A percentile compares a stretch with the other conserved stretches of the same genome.
Evolutionary conservation across 805 yeast species (phyloP).

Genomic region (Candida vaughaniae): DNA sequence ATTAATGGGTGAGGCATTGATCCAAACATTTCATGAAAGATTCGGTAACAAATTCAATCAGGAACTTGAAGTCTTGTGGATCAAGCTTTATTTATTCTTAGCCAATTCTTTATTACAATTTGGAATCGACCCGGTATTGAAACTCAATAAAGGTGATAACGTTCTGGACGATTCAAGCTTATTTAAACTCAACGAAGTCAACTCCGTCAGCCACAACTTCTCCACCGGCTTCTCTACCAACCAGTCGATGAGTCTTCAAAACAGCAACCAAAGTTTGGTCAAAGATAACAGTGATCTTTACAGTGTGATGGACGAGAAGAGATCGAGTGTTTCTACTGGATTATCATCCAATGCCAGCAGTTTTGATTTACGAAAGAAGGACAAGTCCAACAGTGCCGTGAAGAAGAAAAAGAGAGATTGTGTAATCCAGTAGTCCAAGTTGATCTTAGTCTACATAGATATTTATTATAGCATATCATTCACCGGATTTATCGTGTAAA

Average conservation of each 20-base stretch:
- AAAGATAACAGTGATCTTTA: slow-evolving; percentile 12
- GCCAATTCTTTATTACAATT: slow-evolving; percentile 66
- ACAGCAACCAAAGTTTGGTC: neutral
- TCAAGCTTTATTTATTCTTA: slow-evolving; percentile 63
- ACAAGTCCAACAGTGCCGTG: neutral
- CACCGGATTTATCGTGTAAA: neutral
- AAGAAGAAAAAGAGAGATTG: slow-evolving; percentile 28
- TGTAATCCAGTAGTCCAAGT: slow-evolving; percentile 16
- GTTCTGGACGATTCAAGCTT: slow-evolving; percentile 1
- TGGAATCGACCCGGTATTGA: slow-evolving; percentile 50
- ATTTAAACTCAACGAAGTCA: slow-evolving; percentile 11
- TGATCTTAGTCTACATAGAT: neutral
- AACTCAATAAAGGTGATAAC: slow-evolving; percentile 13
- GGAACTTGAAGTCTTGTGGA: slow-evolving; percentile 69
- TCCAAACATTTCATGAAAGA: slow-evolving; percentile 66
- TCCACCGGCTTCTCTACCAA: neutral
- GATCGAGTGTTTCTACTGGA: slow-evolving; percentile 11
- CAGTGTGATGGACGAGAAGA: slow-evolving; percentile 10
- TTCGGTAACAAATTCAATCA: slow-evolving; percentile 52
- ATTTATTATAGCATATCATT: neutral
- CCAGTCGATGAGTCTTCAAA: neutral
- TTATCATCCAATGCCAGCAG: neutral
- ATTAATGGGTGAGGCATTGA: slow-evolving; percentile 70
- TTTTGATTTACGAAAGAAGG: slow-evolving; percentile 4
- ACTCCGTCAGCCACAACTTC: neutral